Evolutionary conservation across 257 asterid genomes (phyloP), one percentile per base, ranked within the genome.

Genomic region (Hygrophila difformis): DNA sequence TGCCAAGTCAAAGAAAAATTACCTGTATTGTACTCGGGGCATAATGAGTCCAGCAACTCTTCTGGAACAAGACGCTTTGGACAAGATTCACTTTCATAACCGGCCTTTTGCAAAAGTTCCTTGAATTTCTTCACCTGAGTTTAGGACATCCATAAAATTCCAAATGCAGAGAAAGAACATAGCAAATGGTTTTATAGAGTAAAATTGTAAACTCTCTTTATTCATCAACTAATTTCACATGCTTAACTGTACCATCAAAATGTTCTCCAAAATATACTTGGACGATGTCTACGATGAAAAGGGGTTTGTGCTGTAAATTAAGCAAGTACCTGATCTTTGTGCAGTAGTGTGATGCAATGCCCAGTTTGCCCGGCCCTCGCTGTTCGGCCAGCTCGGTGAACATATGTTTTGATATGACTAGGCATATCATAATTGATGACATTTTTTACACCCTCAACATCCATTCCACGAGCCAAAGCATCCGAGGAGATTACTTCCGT

Each of bases 391-490:
- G 89, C 96, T 17, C 95, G 85, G 72, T 87, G 95, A 62, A 87
- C 66, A 84, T 68, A 87, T 38, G 87, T 84, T 74, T 87, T 87
- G 42, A 76, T 72, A 58, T 57, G 78, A 29, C 64, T 41, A 33
- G 95, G 95, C 94, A 84, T 77, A 55, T 87, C 94, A 41, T 87
- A 87, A 57, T 84, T 87, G 26, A 87, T 76, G 51, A 87, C 88
- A 67, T 78, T 87, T 56, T 58, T 71, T 26, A 84, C 91, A 59
- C 83, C 97, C 10, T 33, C 37, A 33, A 33, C 91, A 59, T 82
- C 97, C 97, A 84, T 87, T 49, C 95, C 97, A 53, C 94, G 93
- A 44, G 95, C 71, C 88, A 84, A 81, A 40, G 86, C 88, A 69
- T 87, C 95, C 43, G 97, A 84, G 13, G 94, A 81, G 50, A 87